These are phyloP conservation scores for Sphenostylis stenocarpa DNA, from an alignment of 306 rosid species.

Conservation along the genomic window DNA sequence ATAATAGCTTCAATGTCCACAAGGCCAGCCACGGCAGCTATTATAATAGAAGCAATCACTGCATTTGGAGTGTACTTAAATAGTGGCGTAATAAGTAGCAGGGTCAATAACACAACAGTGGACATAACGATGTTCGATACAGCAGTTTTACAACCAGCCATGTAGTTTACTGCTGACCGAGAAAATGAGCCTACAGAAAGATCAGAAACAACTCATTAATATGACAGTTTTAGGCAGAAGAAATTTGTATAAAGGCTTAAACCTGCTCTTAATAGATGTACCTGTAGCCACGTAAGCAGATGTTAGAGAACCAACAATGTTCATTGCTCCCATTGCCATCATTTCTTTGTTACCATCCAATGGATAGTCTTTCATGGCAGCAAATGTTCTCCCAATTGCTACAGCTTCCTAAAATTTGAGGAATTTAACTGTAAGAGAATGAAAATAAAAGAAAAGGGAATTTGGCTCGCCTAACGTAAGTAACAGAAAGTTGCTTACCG, in stretches of 20 bases:
- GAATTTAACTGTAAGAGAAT: background rate
- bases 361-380: conserved; percentile 71
- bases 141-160: conserved; percentile 88
- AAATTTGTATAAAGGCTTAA: background rate
- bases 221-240: background rate
- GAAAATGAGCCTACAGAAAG: conserved; percentile 73
- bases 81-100: conserved; percentile 65
- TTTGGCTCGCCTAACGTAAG: background rate
- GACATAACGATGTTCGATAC: conserved; percentile 88
- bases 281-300: conserved; percentile 88
- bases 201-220: background rate
- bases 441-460: background rate
- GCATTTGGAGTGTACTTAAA: conserved; percentile 91
- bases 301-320: conserved; percentile 77
- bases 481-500: conserved; percentile 48
- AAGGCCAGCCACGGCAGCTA: conserved; percentile 55
- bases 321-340: conserved; percentile 93
- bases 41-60: conserved; percentile 78
- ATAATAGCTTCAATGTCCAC: conserved; percentile 55
- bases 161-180: conserved; percentile 81
- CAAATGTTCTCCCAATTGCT: conserved; percentile 95
- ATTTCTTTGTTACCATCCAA: conserved; percentile 90
- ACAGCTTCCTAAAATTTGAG: conserved; percentile 67
- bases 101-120: conserved; percentile 54
- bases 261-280: conserved; percentile 19